Base-by-base conservation (phyloP, 495 filamentous ascomycete species). In the Astrothelium subdiscretum region DNA sequence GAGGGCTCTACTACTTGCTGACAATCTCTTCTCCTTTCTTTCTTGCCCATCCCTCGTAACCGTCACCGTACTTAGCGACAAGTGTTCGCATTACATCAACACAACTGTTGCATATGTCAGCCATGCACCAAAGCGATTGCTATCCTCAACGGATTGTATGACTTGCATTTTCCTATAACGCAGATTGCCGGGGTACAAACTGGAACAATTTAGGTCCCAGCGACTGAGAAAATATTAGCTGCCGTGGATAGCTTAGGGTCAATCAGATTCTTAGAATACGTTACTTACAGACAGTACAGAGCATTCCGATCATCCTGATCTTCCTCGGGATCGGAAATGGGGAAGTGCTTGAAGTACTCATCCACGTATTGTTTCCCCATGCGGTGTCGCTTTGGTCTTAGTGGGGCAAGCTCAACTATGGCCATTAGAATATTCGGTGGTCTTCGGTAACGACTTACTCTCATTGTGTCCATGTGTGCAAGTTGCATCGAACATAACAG, bases 391-490 rank as follows among this genome's bases (percentile, higher is more conserved):
- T 32, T 35, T 24, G 60, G 63, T 20, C 69, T 63, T 32, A 64
- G 18, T 6, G 58, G 58, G n/a, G 54, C 62, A 10, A 64, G 48
- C 32, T 64, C 62, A 35, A 58, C 62, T 64, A 22, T 38, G 24
- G 20, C 42, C 20, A 20, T 44, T 8, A 43, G 58, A 43, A 32
- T 24, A 29, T 27, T 40, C 15, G 18, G 26, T 13, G 24, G 10
- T 32, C 31, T n/a, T 32, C 26, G 15, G 29, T 20, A 24, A 18
- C 18, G 65, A 61, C 66, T 65, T 61, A 73, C 70, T 63, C 59
- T 73, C 70, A 60, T 73, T 73, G 27, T 73, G 70, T 48, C 65
- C 70, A 61, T 72, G 71, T 2, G 67, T 31, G 13, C 60, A 65
- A 32, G 58, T 58, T 8, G 68, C 68, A 52, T 73, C 70, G 54